Evolutionary conservation across 805 yeast genomes (phyloP).

Genomic region (Starmerella sp.): DNA sequence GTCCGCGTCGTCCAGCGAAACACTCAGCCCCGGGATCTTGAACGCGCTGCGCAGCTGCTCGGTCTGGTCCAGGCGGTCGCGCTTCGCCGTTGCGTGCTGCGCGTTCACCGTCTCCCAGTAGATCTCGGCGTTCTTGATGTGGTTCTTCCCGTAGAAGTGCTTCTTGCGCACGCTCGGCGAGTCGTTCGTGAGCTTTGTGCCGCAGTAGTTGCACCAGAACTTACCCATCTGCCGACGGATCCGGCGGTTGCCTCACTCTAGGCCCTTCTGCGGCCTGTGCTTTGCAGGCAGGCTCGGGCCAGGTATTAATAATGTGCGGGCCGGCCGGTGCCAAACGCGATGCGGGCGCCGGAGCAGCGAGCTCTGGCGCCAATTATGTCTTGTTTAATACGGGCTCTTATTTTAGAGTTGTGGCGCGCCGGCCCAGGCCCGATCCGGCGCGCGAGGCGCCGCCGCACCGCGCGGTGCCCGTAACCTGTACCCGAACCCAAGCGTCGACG

Average conservation of each 20-base stretch:
- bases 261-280: not conserved
- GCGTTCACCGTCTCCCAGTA: slow-evolving; percentile 19
- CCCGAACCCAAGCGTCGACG: not conserved
- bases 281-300: not conserved
- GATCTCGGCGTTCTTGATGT: slow-evolving; percentile 11
- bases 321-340: too few species aligned
- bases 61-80: slow-evolving; percentile 12
- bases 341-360: too few species aligned
- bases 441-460: not conserved
- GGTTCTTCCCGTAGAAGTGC: slow-evolving; percentile 21
- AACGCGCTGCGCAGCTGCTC: slow-evolving; percentile 8
- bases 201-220: slow-evolving; percentile 23
- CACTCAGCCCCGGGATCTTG: slow-evolving; percentile 17
- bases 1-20: slow-evolving; percentile 2
- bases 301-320: too few species aligned
- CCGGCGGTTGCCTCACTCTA: too few species aligned
- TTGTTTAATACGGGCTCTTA: too few species aligned
- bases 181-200: slow-evolving; percentile 18
- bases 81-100: not conserved
- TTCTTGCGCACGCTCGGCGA: slow-evolving; percentile 17
- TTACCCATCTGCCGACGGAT: slow-evolving; percentile 6
- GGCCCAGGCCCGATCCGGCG: too few species aligned
- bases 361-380: too few species aligned
- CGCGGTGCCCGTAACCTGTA: not conserved
- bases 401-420: too few species aligned